phyloP scores from a whole-genome alignment of 2,329 filamentous ascomycete genomes.

The Penicillium sp. region DNA sequence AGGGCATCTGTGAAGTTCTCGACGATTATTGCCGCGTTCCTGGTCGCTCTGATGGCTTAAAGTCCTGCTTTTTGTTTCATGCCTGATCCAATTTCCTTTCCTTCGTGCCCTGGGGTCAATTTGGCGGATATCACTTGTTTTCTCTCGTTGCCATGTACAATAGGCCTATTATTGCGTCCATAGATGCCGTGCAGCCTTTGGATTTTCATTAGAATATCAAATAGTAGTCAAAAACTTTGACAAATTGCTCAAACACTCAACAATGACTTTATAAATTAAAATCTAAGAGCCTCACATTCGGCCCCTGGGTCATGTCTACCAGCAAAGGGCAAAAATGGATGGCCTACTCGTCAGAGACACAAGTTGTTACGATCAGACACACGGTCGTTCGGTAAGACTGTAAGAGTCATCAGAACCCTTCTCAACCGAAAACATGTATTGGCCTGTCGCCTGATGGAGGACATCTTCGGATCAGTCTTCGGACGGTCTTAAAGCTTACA shows the following conservation, averaged over 20 bases:
- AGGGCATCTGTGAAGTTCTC: slow-evolving; percentile 26
- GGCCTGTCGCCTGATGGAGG: too few species aligned
- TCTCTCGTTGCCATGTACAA: slow-evolving; percentile 10
- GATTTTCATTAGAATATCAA: slow-evolving; percentile 8
- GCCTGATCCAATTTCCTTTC: neutral
- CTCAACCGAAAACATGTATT: too few species aligned
- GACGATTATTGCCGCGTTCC: slow-evolving; percentile 25
- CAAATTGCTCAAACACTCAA: neutral
- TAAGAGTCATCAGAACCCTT: too few species aligned
- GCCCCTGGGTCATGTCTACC: too few species aligned
- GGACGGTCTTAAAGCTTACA: too few species aligned
- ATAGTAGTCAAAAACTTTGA: neutral
- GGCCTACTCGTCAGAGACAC: too few species aligned
- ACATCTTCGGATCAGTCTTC: too few species aligned
- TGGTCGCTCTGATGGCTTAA: slow-evolving; percentile 29
- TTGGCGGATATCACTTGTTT: slow-evolving; percentile 1
- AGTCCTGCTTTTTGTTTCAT: neutral
- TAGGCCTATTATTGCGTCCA: slow-evolving; percentile 7
- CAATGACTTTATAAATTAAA: neutral
- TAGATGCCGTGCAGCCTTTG: slow-evolving; percentile 9
- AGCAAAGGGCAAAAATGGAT: too few species aligned
- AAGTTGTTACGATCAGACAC: too few species aligned
- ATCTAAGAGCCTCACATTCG: too few species aligned
- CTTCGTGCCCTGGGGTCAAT: neutral
- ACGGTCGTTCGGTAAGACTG: too few species aligned